phyloP scores from a whole-genome alignment of 1,139 yeast species.

The Geotrichum candidum region DNA sequence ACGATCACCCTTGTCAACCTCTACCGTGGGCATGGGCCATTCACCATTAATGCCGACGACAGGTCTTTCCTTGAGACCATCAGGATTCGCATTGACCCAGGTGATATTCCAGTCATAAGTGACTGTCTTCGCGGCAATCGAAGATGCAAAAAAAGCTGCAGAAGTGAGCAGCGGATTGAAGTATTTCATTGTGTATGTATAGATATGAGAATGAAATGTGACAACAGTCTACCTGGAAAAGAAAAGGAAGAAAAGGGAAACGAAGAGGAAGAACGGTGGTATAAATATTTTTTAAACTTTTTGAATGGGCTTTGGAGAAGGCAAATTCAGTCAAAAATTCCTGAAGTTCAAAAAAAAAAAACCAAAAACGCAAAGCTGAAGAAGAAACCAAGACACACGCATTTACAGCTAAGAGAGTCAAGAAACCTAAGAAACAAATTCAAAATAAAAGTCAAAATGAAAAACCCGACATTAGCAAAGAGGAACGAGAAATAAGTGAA shows the following conservation, averaged over 20 bases:
- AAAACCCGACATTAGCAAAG: not conserved
- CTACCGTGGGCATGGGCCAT: constrained; percentile 80
- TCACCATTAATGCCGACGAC: constrained; percentile 76
- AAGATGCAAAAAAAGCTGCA: constrained; percentile 20
- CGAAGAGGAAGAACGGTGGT: not conserved
- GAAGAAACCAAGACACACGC: not conserved
- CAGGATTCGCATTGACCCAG: constrained; percentile 69
- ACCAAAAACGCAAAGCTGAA: not conserved
- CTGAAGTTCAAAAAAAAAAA: not conserved
- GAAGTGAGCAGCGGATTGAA: constrained; percentile 4
- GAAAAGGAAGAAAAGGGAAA: not conserved
- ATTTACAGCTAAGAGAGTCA: not conserved
- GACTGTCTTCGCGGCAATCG: constrained; percentile 49
- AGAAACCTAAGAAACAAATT: not conserved
- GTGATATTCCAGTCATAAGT: constrained; percentile 67
- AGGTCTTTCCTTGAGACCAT: constrained; percentile 58
- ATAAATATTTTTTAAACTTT: not conserved
- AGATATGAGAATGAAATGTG: not conserved
- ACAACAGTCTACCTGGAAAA: not conserved
- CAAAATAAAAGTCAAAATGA: not conserved
- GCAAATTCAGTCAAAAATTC: not conserved
- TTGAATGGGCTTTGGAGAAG: not conserved
- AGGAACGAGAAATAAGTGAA: not conserved
- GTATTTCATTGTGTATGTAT: constrained; percentile 6
- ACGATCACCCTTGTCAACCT: constrained; percentile 71